phyloP scores from a whole-genome alignment of 2,329 filamentous ascomycete species.

The Lojkania enalia region DNA sequence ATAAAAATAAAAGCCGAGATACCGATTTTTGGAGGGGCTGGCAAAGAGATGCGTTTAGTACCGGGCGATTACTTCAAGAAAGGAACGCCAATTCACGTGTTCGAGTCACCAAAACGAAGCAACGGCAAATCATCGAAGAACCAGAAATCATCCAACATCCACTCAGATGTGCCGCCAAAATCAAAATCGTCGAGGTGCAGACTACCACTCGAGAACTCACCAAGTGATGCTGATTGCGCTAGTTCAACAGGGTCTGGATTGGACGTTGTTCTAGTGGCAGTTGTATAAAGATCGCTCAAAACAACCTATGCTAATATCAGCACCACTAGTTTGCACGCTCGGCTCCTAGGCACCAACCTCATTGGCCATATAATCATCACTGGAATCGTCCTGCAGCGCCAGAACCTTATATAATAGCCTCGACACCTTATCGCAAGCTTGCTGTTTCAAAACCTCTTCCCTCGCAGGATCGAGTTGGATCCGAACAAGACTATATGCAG shows the following conservation, averaged over 20 bases:
- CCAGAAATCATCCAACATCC: constrained; percentile 26
- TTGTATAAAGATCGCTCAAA: background rate
- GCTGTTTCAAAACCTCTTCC: constrained; percentile 23
- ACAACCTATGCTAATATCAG: constrained; percentile 5
- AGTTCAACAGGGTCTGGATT: background rate
- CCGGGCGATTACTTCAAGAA: too few relatives aligned
- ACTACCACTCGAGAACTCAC: constrained; percentile 6
- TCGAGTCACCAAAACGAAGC: background rate
- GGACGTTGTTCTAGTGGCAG: background rate
- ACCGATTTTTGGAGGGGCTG: too few relatives aligned
- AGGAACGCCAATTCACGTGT: background rate
- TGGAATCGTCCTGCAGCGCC: constrained; percentile 21
- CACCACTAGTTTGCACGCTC: background rate
- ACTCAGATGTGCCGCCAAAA: constrained; percentile 13
- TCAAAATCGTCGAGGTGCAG: constrained; percentile 18
- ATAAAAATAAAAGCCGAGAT: too few relatives aligned
- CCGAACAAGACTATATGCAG: constrained; percentile 36
- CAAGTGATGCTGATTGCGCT: background rate
- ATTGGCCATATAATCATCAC: constrained; percentile 13
- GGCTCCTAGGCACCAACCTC: constrained; percentile 13
- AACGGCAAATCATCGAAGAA: constrained; percentile 18
- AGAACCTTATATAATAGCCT: constrained; percentile 24
- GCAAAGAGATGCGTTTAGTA: too few relatives aligned
- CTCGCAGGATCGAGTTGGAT: constrained; percentile 26
- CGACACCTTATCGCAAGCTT: constrained; percentile 25